Evolutionary conservation across 148 eudicot species (phyloP).

Genomic region (Bassia scoparia): DNA sequence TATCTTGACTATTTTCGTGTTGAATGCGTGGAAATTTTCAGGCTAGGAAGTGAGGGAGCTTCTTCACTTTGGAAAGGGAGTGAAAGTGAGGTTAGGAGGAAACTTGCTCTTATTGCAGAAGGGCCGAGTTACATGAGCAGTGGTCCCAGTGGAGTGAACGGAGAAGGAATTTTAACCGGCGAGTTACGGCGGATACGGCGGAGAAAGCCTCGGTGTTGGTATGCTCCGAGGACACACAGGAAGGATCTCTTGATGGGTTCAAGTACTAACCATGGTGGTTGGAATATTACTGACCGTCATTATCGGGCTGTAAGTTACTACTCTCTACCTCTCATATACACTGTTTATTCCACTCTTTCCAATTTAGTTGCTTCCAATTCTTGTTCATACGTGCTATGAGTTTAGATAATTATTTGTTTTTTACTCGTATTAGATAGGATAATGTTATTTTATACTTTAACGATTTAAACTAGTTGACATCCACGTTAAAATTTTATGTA

Average conservation of each 20-base stretch:
- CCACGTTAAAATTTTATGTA: too few species aligned
- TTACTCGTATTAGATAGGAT: too few species aligned
- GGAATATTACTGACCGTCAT: conserved; percentile 41
- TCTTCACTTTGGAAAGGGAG: background rate
- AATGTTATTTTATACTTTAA: too few species aligned
- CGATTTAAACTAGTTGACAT: too few species aligned
- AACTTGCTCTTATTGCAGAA: background rate
- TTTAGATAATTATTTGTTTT: too few species aligned
- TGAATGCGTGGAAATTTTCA: background rate
- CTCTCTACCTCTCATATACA: background rate
- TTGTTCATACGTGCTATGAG: too few species aligned
- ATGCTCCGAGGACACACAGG: conserved; percentile 53
- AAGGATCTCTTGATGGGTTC: conserved; percentile 42
- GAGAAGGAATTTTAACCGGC: background rate
- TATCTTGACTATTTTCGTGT: too few species aligned
- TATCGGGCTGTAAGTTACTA: conserved; percentile 42
- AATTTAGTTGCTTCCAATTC: too few species aligned
- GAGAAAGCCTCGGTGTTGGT: conserved; percentile 21
- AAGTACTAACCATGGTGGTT: conserved; percentile 45
- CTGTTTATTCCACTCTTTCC: background rate
- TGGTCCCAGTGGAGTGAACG: conserved; percentile 14
- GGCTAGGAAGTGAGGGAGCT: conserved; percentile 4
- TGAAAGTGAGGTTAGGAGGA: background rate
- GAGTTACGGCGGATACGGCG: conserved; percentile 24
- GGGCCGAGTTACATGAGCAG: conserved; percentile 8